Percentiles rank a stretch among this genome's conserved stretches.
Conservation (phyloP, 441 rosid genomes). For the Caryocar brasiliense region DNA sequence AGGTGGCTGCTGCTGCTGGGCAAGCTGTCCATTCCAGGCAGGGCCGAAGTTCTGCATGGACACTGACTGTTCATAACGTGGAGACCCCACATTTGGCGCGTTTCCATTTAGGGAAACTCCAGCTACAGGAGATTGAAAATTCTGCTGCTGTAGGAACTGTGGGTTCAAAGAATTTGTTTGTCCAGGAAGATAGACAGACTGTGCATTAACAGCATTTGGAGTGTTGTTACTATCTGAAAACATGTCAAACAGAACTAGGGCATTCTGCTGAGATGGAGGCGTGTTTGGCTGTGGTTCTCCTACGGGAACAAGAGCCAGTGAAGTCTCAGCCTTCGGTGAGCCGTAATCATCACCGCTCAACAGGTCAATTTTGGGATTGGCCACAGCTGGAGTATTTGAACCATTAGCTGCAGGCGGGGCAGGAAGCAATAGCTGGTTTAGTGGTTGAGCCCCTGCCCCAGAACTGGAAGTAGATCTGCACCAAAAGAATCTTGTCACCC, state of each 20-base stretch:
- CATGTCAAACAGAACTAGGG: slow-evolving; percentile 81
- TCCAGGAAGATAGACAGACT: slow-evolving; percentile 33
- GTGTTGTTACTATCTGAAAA: slow-evolving; percentile 45
- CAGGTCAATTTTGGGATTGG: slow-evolving; percentile 68
- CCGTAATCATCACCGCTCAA: slow-evolving; percentile 78
- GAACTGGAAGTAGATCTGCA: slow-evolving; percentile 55
- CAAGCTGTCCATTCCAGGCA: slow-evolving; percentile 66
- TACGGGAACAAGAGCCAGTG: slow-evolving; percentile 77
- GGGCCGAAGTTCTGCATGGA: slow-evolving; percentile 43
- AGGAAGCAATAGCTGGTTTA: slow-evolving; percentile 66
- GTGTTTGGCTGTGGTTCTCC: slow-evolving; percentile 49
- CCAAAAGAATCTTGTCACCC: slow-evolving; percentile 14
- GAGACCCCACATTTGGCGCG: slow-evolving; percentile 40
- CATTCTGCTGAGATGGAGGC: slow-evolving; percentile 65
- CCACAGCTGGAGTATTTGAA: slow-evolving; percentile 30
- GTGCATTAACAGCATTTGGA: slow-evolving; percentile 41
- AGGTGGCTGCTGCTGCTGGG: slow-evolving; percentile 52
- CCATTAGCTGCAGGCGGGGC: slow-evolving; percentile 68
- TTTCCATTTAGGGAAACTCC: slow-evolving; percentile 59
- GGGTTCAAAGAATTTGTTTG: slow-evolving; percentile 35
- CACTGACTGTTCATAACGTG: slow-evolving; percentile 51
- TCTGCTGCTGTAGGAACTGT: slow-evolving; percentile 64
- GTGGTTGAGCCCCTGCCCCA: slow-evolving; percentile 34
- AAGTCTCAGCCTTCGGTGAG: slow-evolving; percentile 48
- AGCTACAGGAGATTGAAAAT: slow-evolving; percentile 39